phyloP scores from a whole-genome alignment of 2,329 filamentous ascomycete species.

The Aureobasidium musti region DNA sequence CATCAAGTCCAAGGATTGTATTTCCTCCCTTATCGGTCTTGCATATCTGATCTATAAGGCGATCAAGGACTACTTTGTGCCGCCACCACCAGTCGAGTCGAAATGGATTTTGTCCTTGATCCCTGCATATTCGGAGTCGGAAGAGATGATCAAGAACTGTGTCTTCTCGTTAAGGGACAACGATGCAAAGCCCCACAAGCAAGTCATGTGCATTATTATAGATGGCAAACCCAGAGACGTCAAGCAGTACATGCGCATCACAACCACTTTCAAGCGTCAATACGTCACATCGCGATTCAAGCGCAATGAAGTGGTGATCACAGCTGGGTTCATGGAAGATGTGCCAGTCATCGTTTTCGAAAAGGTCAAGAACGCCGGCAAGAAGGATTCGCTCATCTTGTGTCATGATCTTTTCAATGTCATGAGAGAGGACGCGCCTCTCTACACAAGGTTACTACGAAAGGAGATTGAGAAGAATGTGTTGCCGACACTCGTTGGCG shows the following conservation, averaged over 20 bases:
- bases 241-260: constrained; percentile 34
- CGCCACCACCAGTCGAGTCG: constrained; percentile 29
- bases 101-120: constrained; percentile 37
- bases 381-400: constrained; percentile 36
- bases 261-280: constrained; percentile 32
- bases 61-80: constrained; percentile 29
- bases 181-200: constrained; percentile 34
- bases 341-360: constrained; percentile 35
- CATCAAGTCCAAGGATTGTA: constrained; percentile 36
- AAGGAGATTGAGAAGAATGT: constrained; percentile 34
- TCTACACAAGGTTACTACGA: constrained; percentile 31
- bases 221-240: constrained; percentile 34
- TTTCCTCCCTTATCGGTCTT: constrained; percentile 32
- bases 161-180: constrained; percentile 35
- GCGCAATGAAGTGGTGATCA: constrained; percentile 32
- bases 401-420: constrained; percentile 36
- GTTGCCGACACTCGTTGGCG: constrained; percentile 32
- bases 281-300: constrained; percentile 35
- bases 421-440: constrained; percentile 32
- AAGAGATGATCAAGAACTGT: constrained; percentile 36
- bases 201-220: constrained; percentile 35
- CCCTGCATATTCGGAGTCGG: constrained; percentile 35
- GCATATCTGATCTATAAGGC: constrained; percentile 27
- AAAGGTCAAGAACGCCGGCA: constrained; percentile 35
- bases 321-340: constrained; percentile 36